phyloP scores from a whole-genome alignment of 2,329 filamentous ascomycete genomes.

The Claviceps africana region DNA sequence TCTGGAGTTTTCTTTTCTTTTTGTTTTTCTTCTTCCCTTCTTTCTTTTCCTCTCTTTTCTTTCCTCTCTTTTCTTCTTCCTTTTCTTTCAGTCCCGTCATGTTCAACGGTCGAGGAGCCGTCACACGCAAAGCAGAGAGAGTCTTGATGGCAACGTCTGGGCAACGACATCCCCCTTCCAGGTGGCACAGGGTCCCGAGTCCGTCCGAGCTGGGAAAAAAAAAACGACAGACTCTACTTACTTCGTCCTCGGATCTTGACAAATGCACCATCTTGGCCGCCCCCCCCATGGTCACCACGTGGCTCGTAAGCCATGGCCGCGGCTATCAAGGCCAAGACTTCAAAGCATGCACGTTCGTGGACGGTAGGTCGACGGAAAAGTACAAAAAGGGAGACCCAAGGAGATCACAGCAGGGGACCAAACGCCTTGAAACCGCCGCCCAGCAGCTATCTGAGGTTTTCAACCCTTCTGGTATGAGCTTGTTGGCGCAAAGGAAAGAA shows the following conservation, averaged over 20 bases:
- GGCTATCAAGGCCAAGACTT: not conserved
- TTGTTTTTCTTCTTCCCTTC: too few species aligned
- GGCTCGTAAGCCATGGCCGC: slow-evolving; percentile 38
- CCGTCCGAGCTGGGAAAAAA: not conserved
- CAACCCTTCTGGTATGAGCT: not conserved
- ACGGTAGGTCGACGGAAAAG: not conserved
- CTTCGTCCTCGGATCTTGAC: slow-evolving; percentile 37
- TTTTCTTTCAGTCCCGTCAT: not conserved
- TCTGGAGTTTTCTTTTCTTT: too few species aligned
- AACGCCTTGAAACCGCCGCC: not conserved
- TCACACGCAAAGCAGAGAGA: too few species aligned
- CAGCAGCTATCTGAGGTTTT: not conserved
- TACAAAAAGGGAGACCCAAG: not conserved
- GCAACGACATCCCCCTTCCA: not conserved
- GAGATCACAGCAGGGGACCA: not conserved
- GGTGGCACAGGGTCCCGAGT: not conserved
- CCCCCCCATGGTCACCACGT: slow-evolving; percentile 33
- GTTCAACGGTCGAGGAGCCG: too few species aligned
- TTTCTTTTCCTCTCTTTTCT: too few species aligned
- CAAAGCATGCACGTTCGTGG: slow-evolving; percentile 4
- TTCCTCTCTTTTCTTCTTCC: not conserved
- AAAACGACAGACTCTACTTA: slow-evolving; percentile 22
- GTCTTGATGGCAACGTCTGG: not conserved
- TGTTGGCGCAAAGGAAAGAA: too few species aligned
- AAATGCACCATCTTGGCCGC: slow-evolving; percentile 30